Conservation (phyloP, 1,139 yeast species). For the Scheffersomyces insectosa region DNA sequence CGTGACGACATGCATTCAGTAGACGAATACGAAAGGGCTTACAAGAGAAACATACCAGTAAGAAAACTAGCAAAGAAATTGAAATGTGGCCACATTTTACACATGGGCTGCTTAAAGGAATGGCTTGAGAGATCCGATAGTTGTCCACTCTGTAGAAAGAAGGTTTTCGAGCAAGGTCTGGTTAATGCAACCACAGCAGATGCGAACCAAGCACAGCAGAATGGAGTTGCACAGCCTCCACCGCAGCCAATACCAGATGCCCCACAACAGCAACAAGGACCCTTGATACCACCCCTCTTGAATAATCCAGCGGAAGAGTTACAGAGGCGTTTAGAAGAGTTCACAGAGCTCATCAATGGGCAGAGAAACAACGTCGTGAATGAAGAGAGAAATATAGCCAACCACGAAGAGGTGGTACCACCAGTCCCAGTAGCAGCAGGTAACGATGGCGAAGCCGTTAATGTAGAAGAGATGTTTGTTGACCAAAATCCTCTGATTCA, state of each 20-base stretch:
- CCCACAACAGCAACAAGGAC: constrained; percentile 6
- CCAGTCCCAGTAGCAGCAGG: constrained; percentile 6
- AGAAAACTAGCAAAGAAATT: constrained; percentile 73
- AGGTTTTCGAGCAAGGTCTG: constrained; percentile 45
- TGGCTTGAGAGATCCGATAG: constrained; percentile 92
- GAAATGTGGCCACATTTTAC: constrained; percentile 84
- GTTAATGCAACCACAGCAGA: constrained; percentile 2
- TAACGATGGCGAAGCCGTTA: constrained; percentile 2
- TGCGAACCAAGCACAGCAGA: no score
- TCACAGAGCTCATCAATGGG: constrained; percentile 5
- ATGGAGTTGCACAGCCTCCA: no score
- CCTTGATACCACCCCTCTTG: constrained; percentile 5
- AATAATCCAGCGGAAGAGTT: constrained; percentile 8
- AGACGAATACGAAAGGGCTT: constrained; percentile 27
- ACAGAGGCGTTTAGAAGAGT: constrained; percentile 8
- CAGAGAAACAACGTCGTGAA: neutral
- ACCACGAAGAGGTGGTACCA: constrained; percentile 5
- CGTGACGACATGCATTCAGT: constrained; percentile 72
- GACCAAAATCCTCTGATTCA: no score
- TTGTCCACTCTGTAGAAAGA: constrained; percentile 88
- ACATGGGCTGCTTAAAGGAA: constrained; percentile 84
- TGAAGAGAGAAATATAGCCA: constrained; percentile 5
- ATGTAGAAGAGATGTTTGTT: no score
- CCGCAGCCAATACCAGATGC: constrained; percentile 5
- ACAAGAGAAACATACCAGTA: constrained; percentile 24